Evolutionary conservation across 1,139 yeast species (phyloP), one percentile per base, ranked within the genome.

Genomic region (Hyphopichia pseudoburtonii): DNA sequence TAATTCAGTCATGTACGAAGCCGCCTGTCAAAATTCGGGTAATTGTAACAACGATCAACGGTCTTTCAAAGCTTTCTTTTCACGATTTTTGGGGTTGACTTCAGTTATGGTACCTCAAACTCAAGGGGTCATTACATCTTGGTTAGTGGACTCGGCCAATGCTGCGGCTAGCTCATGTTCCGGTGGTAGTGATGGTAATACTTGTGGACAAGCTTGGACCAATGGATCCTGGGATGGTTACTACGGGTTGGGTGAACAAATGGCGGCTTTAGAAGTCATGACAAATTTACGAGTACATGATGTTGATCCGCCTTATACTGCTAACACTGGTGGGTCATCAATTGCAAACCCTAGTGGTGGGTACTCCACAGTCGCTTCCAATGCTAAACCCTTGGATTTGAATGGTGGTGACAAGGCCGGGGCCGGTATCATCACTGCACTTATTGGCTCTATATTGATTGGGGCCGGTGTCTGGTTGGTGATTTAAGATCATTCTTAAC

Each of bases 211-310:
- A 41, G 75, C 84, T 54, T 90, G 97, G 97, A 65, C 76, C 30
- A 54, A 63, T 22, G 68, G 62, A 33, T 45, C 55, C 2, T 90
- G 89, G 85, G 97, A 90, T 60, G 83, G 81, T 3, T 57, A 51
- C 34, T 89, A 77, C 50, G 97, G 97, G n/a, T 72, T 90, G 28
- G 97, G 97, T 45, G 97, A 90, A 62, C 96, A 90, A 60, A 86
- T 90, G 86, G 62, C 80, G 34, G 95, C 97, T 0, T 67, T 89
- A 40, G 97, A 89, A 57, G 79, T 78, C 4, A 75, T 89, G 54
- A 85, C 82, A 47, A 82, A 76, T 47, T 69, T 84, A 37, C 66
- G 80, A 54, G 78, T 78, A 17, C 60, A 70, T 37, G 64, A 73
- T 26, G 70, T 69, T 44, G 78, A 74, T 17, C 74, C 79, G 41